Evolutionary conservation across 495 filamentous ascomycete genomes (phyloP).

Genomic region (Penicillium diatomitis): DNA sequence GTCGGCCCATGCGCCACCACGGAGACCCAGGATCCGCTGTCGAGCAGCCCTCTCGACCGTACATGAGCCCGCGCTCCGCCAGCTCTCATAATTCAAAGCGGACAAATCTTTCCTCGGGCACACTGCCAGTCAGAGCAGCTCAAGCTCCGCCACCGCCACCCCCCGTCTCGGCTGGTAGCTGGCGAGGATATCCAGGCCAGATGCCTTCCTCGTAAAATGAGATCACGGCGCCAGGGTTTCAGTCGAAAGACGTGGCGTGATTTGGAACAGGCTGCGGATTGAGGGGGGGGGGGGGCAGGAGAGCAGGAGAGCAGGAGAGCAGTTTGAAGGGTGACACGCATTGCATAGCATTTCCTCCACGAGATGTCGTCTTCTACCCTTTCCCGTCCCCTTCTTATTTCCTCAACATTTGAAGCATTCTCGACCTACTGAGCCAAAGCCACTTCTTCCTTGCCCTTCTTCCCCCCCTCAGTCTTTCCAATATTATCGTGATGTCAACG

Average conservation of each 20-base stretch:
- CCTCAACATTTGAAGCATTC: too few species aligned
- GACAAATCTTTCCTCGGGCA: constrained; percentile 27
- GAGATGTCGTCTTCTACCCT: too few species aligned
- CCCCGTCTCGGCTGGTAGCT: constrained; percentile 25
- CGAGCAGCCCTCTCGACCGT: constrained; percentile 25
- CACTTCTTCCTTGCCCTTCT: too few species aligned
- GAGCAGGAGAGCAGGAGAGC: too few species aligned
- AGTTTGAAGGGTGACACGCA: too few species aligned
- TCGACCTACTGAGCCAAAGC: too few species aligned
- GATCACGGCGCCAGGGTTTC: neutral
- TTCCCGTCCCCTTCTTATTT: too few species aligned
- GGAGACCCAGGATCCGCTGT: constrained; percentile 32
- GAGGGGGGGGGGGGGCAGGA: too few species aligned
- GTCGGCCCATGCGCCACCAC: constrained; percentile 29
- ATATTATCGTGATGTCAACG: too few species aligned
- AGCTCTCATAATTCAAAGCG: constrained; percentile 32
- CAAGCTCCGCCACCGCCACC: constrained; percentile 36
- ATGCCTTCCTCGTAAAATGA: constrained; percentile 11
- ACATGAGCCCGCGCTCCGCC: constrained; percentile 27
- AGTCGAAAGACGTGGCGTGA: neutral
- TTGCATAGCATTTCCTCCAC: too few species aligned
- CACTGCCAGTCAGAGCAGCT: constrained; percentile 35
- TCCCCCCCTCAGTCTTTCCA: too few species aligned
- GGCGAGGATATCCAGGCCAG: constrained; percentile 23
- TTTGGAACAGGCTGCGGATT: neutral